Base-by-base conservation (phyloP, 2,329 filamentous ascomycete species). In the Pseudovirgaria hyperparasitica region DNA sequence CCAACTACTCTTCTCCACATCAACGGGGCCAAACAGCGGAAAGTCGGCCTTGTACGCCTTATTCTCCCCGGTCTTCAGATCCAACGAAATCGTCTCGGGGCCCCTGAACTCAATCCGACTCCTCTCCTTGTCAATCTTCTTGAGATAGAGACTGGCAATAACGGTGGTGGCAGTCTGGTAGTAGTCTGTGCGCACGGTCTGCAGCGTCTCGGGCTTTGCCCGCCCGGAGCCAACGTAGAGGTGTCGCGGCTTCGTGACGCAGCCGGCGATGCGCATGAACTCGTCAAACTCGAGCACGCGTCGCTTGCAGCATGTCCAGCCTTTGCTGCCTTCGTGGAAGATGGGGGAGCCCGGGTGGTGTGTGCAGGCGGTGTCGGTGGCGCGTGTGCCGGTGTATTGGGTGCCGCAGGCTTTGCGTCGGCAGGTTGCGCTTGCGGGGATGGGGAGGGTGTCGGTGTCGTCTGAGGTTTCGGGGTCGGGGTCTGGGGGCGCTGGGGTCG, bases 291-390 rank as follows among this genome's bases (percentile, higher is more conserved):
- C 90, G 32, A 98, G 61, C 31, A 98, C 90, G 19, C 85, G 71
- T 43, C 84, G 68, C 70, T 96, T 96, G 62, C 90, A 98, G 64
- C 90, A 98, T 33, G 76, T 85, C 67, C 90, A 98, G 2, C 90
- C 90, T 63, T 98, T 98, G 60, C 82, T 92, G 19, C 90, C 90
- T 62, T 98, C 90, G 54, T 98, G 90, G 60, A 98, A 98, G 40
- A 98, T 77, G 14, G 90, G 82, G 13, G 70, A 72, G 4, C 90
- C 90, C 0, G 90, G 86, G 56, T 98, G 90, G 48, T 92, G 77
- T 24, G 82, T 67, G 50, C 90, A 98, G 34, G n/a, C n/a, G n/a
- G n/a, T 5, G n/a, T 14, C 9, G 14, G 17, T 3, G 30, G 11
- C 11, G 18, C 23, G 18, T 30, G 30, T 42, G 3, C 43, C 69